Evolutionary conservation across 2,329 filamentous ascomycete genomes (phyloP), one percentile per base, ranked within the genome.

Genomic region (Colletotrichum sp.): DNA sequence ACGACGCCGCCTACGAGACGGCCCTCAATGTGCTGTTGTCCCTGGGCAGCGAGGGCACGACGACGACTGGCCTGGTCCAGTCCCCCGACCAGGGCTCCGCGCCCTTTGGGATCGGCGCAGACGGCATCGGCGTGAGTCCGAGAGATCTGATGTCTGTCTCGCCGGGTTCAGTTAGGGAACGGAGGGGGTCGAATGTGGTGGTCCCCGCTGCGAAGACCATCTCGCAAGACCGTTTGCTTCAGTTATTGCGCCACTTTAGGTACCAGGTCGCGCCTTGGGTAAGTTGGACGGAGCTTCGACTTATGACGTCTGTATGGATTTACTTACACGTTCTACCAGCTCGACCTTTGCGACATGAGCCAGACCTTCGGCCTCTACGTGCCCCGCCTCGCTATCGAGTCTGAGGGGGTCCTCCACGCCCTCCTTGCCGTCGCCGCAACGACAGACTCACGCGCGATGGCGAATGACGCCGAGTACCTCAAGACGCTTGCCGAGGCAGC

Each of bases 201-300:
- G 36, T 16, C 18, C 8, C 64, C 32, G 28, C 39, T 7, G 6
- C 60, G 2, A 30, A 18, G 4, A 60, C 4, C 30, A 28, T 78
- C 2, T 72, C 76, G 1, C 73, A 77, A 24, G 77, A 78, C 6
- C 63, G 76, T 7, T 57, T 78, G 13, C 78, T 84, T 32, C 80
- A 81, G 32, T 77, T 88, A 3, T 71, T 88, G 14, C 83, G 85
- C n/a, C 82, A 87, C 69, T 88, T 87, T 70, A 81, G 85, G 60
- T 88, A 88, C 68, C 82, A 86, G 55, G 82, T 88, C 36, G 86
- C 86, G 7, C 84, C 86, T 24, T 88, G 87, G 86, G 86, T 88
- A 80, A 68, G 83, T 80, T 21, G 48, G 7, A 21, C n/a, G 6
- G 0, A 30, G 8, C 13, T 30, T 4, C 7, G n/a, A 7, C 5